Base-by-base conservation (phyloP, 177 flowering plant species). In the Vitis hybrid region DNA sequence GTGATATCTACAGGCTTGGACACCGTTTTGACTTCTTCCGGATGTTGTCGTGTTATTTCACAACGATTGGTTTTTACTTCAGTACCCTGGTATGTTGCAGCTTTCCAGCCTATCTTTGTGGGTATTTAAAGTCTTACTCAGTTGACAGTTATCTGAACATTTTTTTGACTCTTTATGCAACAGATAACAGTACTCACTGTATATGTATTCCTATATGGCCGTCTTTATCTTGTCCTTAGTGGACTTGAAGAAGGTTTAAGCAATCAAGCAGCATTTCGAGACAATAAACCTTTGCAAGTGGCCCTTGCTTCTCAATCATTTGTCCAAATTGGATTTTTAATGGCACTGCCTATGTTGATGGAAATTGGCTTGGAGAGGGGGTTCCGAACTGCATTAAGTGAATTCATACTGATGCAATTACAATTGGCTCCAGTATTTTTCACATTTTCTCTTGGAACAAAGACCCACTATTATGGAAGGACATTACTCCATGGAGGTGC, bases 271-370 rank as follows among this genome's bases (percentile, higher is more conserved):
- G 88, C 85, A 62, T 82, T 87, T 79, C 83, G 90, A 30, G 83
- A 89, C 77, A 94, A 90, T 72, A 85, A 84, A 70, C 79, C 98
- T 57, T 91, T 94, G 74, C 93, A 94, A 86, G 91, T 91, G 40
- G 98, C 97, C 74, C 95, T 94, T 74, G 98, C 97, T 72, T 94
- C 98, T 70, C 98, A 94, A 67, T 94, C 98, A 10, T 86, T 93
- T 81, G 98, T 94, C 71, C 98, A 94, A 69, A 90, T 93, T 76
- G 98, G 98, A 15, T 83, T 86, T 74, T 75, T 94, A 73, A 93
- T 95, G 99, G 91, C 99, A 15, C 78, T 95, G 66, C 99, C 98
- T 76, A 95, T 95, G 99, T 75, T 95, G 82, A 93, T 95, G 99
- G 99, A 95, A 77, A 95, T 95, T 75, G 99, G 99, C 11, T 67